phyloP scores from a whole-genome alignment of 2,329 filamentous ascomycete genomes.

The Stenocarpella maydis region DNA sequence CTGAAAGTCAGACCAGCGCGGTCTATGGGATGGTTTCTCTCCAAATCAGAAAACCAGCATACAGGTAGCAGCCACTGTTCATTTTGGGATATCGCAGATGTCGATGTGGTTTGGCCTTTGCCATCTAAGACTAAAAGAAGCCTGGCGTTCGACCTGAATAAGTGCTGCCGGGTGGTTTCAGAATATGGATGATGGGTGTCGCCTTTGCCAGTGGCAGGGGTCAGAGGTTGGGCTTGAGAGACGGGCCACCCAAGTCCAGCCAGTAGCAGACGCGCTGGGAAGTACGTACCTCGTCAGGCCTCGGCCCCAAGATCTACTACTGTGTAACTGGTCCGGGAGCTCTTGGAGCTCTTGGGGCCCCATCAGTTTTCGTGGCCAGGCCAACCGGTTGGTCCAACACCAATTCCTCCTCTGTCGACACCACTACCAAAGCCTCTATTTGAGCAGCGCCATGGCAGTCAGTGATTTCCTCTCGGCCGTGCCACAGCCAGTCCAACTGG shows the following conservation, averaged over 20 bases:
- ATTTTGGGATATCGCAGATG: too few relatives aligned
- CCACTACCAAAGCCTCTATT: neutral
- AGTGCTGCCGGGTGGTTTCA: too few relatives aligned
- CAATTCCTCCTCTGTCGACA: neutral
- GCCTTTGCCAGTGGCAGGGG: too few relatives aligned
- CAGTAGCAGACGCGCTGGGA: neutral
- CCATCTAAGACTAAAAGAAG: too few relatives aligned
- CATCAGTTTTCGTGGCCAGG: conserved; percentile 8
- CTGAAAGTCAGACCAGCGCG: neutral
- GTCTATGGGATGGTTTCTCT: neutral
- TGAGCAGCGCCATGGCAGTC: conserved; percentile 35
- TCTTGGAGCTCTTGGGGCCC: neutral
- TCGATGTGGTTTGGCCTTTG: too few relatives aligned
- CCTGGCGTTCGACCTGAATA: too few relatives aligned
- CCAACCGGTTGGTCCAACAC: neutral
- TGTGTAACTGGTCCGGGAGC: neutral
- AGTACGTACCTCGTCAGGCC: conserved; percentile 9
- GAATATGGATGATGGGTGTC: neutral
- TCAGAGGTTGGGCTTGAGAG: neutral
- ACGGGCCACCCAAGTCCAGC: neutral
- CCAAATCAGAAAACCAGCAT: neutral
- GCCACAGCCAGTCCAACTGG: conserved; percentile 55
- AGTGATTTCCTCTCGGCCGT: conserved; percentile 48
- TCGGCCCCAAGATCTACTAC: conserved; percentile 10
- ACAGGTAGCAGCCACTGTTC: neutral